Conservation (phyloP, 495 filamentous ascomycete species). For the Aspergillus mulundensis region DNA sequence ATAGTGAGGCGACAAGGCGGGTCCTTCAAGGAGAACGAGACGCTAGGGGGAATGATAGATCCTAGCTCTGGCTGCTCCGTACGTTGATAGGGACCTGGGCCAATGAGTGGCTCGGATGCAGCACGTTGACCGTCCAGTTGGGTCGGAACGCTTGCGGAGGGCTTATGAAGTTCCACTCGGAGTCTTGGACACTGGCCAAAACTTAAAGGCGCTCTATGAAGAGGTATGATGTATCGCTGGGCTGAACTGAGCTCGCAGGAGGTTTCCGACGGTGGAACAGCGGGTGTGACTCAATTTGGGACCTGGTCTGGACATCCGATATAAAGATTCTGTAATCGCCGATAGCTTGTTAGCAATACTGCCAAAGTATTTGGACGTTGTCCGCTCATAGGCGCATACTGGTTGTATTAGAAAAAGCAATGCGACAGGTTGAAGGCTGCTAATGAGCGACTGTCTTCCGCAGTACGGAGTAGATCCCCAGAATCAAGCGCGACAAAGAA, state of each 20-base stretch:
- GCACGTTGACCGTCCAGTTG: slow-evolving; percentile 23
- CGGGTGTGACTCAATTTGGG: not conserved
- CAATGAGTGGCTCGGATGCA: slow-evolving; percentile 17
- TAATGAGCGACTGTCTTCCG: not conserved
- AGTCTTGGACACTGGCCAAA: not conserved
- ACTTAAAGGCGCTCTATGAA: slow-evolving; percentile 23
- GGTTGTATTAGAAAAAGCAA: not conserved
- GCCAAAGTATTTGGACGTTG: not conserved
- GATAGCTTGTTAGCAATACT: not conserved
- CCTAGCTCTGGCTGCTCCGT: slow-evolving; percentile 1
- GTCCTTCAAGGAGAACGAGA: slow-evolving; percentile 11
- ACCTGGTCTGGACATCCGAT: not conserved
- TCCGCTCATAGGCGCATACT: not conserved
- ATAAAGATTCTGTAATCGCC: not conserved
- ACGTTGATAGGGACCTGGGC: slow-evolving; percentile 3
- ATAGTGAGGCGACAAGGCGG: slow-evolving; percentile 26
- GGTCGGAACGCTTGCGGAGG: slow-evolving; percentile 12
- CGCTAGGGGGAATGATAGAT: slow-evolving; percentile 4
- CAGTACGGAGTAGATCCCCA: no score
- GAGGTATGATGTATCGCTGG: slow-evolving; percentile 15
- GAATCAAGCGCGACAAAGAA: not conserved
- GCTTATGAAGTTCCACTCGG: slow-evolving; percentile 17
- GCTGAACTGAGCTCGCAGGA: not conserved
- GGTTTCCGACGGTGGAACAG: slow-evolving; percentile 9
- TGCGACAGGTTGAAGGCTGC: not conserved